phyloP scores from a whole-genome alignment of 2,329 filamentous ascomycete species.

The Fusarium marasasianum region DNA sequence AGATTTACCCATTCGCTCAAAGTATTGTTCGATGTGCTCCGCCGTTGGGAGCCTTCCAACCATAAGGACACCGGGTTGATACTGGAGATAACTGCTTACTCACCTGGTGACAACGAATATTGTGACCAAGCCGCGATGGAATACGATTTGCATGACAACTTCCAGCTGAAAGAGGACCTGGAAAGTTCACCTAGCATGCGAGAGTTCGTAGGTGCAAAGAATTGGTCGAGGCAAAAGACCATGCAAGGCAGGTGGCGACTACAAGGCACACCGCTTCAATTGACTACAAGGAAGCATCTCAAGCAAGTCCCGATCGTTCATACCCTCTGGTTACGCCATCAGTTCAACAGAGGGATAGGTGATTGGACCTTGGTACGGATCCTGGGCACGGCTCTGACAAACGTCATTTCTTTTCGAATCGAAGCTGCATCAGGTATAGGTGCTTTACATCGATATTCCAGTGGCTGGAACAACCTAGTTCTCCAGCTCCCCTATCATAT shows the following conservation, averaged over 20 bases:
- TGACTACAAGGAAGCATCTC: accelerated
- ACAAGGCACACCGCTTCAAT: accelerated
- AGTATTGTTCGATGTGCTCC: accelerated
- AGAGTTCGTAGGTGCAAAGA: too few relatives aligned
- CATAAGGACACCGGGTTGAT: background rate
- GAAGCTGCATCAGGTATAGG: background rate
- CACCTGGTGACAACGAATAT: background rate
- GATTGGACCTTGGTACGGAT: background rate
- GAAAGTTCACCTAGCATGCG: background rate
- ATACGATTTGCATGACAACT: background rate
- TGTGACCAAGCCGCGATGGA: too few relatives aligned
- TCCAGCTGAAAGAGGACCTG: background rate
- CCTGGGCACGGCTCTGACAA: background rate
- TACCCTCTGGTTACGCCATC: background rate
- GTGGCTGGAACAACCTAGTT: background rate
- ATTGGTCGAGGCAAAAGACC: too few relatives aligned
- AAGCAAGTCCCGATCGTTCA: background rate
- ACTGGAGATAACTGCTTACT: background rate
- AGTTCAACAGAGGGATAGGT: background rate
- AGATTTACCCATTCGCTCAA: background rate
- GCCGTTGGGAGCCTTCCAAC: accelerated
- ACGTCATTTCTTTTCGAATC: background rate
- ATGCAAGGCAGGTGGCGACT: accelerated
- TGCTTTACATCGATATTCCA: background rate
- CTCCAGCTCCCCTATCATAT: background rate